A percentile compares a stretch with the other conserved stretches of the same genome.
These are phyloP conservation scores for Chlorella sp. DNA, from an alignment of 139 green algal species.

Conservation along the genomic window DNA sequence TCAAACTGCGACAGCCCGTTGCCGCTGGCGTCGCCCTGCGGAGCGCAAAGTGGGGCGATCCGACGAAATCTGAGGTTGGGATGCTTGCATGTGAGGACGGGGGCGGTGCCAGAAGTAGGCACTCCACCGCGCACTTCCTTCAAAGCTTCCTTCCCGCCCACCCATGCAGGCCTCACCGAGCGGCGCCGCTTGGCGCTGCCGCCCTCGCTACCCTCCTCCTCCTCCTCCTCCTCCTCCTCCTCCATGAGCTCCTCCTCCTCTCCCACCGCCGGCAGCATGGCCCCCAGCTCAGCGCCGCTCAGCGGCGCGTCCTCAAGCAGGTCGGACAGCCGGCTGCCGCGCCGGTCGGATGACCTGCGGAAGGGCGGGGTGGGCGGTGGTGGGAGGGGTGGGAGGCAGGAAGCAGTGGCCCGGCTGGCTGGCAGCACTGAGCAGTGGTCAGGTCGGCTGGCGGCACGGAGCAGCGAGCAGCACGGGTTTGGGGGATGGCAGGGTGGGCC, in stretches of 20 bases:
- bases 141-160: neutral
- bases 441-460: too few relatives aligned
- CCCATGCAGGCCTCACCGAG: neutral
- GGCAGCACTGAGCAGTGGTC: too few relatives aligned
- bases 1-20: conserved; percentile 29
- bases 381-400: neutral
- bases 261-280: conserved; percentile 36
- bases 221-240: conserved; percentile 34
- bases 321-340: conserved; percentile 11
- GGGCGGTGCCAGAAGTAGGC: neutral
- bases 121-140: neutral
- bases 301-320: neutral
- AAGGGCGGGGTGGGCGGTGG: too few relatives aligned
- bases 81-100: neutral
- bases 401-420: neutral
- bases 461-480: too few relatives aligned
- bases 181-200: conserved; percentile 6
- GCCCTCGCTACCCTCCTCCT: neutral
- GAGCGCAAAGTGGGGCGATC: neutral
- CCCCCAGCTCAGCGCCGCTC: conserved; percentile 15
- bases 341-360: conserved; percentile 25
- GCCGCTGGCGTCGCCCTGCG: neutral
- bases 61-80: neutral
- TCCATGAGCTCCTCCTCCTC: conserved; percentile 28
- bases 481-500: too few relatives aligned